Percentiles rank a stretch among this genome's conserved stretches.
phyloP scores from a whole-genome alignment of 2,329 filamentous ascomycete species.

The Fusarium penzigii region DNA sequence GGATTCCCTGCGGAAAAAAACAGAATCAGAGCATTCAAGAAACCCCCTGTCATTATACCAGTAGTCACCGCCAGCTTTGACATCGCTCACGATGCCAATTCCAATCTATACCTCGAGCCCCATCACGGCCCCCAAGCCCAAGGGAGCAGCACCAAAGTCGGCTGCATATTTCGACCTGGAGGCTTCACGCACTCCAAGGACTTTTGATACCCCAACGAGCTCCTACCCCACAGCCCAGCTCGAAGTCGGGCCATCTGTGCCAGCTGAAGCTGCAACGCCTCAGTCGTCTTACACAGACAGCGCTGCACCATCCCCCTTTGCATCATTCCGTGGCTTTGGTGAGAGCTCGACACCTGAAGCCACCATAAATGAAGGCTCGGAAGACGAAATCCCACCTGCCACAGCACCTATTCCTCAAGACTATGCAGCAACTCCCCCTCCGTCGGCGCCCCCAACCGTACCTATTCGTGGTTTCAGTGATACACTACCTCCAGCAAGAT shows the following conservation, averaged over 20 bases:
- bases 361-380: background rate
- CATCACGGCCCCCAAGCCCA: conserved; percentile 57
- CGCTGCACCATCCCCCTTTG: background rate
- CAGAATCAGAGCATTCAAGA: too few relatives aligned
- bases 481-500: background rate
- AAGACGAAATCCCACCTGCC: background rate
- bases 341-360: background rate
- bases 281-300: conserved; percentile 25
- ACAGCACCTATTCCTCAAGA: background rate
- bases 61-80: background rate
- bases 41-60: too few relatives aligned
- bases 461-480: background rate
- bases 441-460: background rate
- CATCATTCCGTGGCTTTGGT: background rate
- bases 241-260: conserved; percentile 37
- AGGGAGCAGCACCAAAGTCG: conserved; percentile 50
- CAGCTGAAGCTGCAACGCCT: conserved; percentile 44
- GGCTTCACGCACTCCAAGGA: conserved; percentile 20
- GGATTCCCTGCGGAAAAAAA: too few relatives aligned
- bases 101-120: conserved; percentile 61
- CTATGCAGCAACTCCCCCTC: background rate
- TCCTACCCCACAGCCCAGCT: conserved; percentile 31
- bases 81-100: conserved; percentile 54
- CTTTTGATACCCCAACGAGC: conserved; percentile 34
- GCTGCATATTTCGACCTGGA: conserved; percentile 25